Evolutionary conservation across 1,139 yeast genomes (phyloP).

Genomic region (Waltiozyma sp.): DNA sequence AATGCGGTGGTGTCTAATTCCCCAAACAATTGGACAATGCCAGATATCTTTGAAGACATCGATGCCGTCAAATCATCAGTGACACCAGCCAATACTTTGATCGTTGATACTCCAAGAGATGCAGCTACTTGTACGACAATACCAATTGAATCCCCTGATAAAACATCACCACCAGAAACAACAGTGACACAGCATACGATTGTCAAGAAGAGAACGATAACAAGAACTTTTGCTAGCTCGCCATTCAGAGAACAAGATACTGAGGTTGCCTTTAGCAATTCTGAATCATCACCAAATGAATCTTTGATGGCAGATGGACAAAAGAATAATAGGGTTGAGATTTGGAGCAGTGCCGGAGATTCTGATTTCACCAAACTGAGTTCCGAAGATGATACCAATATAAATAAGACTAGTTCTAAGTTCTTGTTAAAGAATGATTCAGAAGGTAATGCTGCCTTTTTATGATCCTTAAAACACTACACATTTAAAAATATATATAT

Average conservation of each 20-base stretch:
- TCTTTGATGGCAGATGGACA: neutral
- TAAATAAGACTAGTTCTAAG: neutral
- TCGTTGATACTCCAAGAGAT: constrained; percentile 28
- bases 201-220: neutral
- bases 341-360: neutral
- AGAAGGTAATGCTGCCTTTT: neutral
- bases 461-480: neutral
- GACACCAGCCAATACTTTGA: constrained; percentile 17
- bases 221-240: neutral
- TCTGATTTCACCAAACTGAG: neutral
- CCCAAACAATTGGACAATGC: constrained; percentile 15
- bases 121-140: constrained; percentile 28
- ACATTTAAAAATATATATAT: too few relatives aligned
- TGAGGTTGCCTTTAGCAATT: neutral
- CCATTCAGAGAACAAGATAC: neutral
- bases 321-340: neutral
- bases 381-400: neutral
- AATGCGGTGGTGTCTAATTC: neutral
- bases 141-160: constrained; percentile 20
- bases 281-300: neutral
- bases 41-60: constrained; percentile 11
- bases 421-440: neutral
- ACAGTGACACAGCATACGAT: neutral
- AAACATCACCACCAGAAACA: neutral
- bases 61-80: constrained; percentile 31